Evolutionary conservation across 2,329 filamentous ascomycete genomes (phyloP), one percentile per base, ranked within the genome.

Genomic region (Xylaria sp.): DNA sequence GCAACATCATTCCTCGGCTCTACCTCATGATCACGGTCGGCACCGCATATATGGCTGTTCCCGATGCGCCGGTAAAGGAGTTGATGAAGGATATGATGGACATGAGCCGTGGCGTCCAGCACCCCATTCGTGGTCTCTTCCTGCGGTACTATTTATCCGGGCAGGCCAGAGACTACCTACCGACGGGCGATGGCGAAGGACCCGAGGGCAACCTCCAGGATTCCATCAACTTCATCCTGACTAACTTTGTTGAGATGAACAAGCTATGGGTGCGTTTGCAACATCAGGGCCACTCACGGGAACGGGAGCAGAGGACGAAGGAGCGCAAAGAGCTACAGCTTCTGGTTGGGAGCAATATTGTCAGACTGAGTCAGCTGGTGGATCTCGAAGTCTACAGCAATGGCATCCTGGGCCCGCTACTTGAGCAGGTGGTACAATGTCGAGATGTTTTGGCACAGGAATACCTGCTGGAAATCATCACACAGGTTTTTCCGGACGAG

Each of bases 51-150:
- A 99, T 99, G 94, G 88, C 91, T 21, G 95, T 99, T 69, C 90
- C 94, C 68, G 94, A 97, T 81, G 94, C 95, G 54, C 94, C 94
- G 0, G 94, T 99, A 64, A 99, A 99, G 77, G 94, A 99, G 78
- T 91, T 99, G 59, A 99, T 99, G 94, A 99, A 99, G 76, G 94
- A 99, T 74, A 99, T 99, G 94, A 99, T 99, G 94, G 94, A 99
- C 75, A 99, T 99, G 94, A 97, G 92, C 75, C 85, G 94, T 60
- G 94, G 94, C 52, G 92, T 99, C 19, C 94, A 99, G 70, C 94
- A 99, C 74, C 94, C 94, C 16, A 92, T 97, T 59, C 90, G 94
- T 53, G 94, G 94, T 17, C 80, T 99, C 50, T 99, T 99, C 72
- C 77, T 99, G 67, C 87, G 94, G 69, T 99, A 99, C 75, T 99